Evolutionary conservation across 1,284 basidiomycete genomes (phyloP).

Genomic region (Gomphus sp.): DNA sequence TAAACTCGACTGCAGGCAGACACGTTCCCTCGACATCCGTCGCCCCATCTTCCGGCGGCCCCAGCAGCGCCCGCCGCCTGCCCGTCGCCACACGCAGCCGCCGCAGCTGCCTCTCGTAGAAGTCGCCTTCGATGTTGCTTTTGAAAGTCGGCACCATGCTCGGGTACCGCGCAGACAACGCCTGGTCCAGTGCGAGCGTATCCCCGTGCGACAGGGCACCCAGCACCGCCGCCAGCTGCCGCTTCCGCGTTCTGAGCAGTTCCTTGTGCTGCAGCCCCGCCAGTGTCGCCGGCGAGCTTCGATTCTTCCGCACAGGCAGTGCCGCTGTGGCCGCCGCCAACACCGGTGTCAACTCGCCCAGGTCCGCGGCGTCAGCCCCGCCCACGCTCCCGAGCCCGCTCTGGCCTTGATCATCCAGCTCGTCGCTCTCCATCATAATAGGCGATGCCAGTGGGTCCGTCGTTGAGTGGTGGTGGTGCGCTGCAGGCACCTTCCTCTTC

Average conservation of each 20-base stretch:
- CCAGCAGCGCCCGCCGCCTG: neutral
- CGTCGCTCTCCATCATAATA: constrained; percentile 6
- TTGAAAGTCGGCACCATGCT: neutral
- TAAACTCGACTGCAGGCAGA: constrained; percentile 44
- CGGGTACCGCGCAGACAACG: constrained; percentile 47
- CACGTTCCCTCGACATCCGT: constrained; percentile 22
- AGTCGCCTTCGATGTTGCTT: neutral
- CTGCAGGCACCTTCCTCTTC: constrained; percentile 69
- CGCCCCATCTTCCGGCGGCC: neutral
- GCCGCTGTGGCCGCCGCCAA: constrained; percentile 3
- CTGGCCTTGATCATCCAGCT: neutral
- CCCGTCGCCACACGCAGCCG: no score
- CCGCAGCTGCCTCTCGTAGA: no score
- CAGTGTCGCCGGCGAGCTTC: constrained; percentile 48
- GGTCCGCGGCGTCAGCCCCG: constrained; percentile 18
- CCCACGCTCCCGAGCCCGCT: constrained; percentile 13
- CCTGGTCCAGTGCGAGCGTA: constrained; percentile 64
- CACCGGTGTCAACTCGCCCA: constrained; percentile 7
- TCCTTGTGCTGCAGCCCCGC: constrained; percentile 70
- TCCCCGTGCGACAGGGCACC: constrained; percentile 54
- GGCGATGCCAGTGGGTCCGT: neutral
- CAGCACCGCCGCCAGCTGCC: constrained; percentile 58
- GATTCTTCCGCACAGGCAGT: constrained; percentile 28
- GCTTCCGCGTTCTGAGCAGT: constrained; percentile 52
- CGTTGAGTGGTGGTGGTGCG: constrained; percentile 9